Base-by-base conservation (phyloP, 1,139 yeast genomes). In the Hemisphaericaspora xylofermentans region DNA sequence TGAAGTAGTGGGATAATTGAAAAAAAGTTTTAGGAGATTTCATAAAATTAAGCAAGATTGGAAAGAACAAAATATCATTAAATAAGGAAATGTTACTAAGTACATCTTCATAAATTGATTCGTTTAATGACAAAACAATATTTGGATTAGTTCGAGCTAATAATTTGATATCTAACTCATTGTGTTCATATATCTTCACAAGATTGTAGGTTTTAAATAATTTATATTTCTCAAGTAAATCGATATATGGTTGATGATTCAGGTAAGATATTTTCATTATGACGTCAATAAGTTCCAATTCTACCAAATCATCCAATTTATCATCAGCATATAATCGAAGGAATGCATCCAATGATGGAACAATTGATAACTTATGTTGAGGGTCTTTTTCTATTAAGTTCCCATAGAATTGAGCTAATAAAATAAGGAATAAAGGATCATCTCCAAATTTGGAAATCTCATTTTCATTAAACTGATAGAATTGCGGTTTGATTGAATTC, bases 1-100 rank as follows among this genome's bases (percentile, higher is more conserved):
- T 48, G 27, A 68, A 49, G 27, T 42, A 39, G 17, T 31, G 40
- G 9, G 51, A 53, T 3, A 67, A 42, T 18, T 41, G 37, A 2
- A 39, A 30, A 42, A 69, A 68, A 5, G 59, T 40, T 0, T 38
- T 27, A 12, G 51, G 38, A 7, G 53, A 53, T 6, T 50, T 54
- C 5, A 65, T 48, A 18, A 65, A 42, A 40, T 67, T 66, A 33
- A 67, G 48, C 3, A 69, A 48, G 15, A 68, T 59, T 1, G 61
- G 51, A 35, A 67, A 61, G 43, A 57, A 65, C 42, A 48, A 52
- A 24, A 55, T 44, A 41, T 51, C 53, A 33, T 42, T 33, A 24
- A 52, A 53, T 26, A 63, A 45, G 3, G 65, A 52, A 19, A 53
- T 41, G 33, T 54, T 41, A 17, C 42, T 46, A 38, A 57, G 15